Evolutionary conservation across 75 land plant genomes (phyloP), one percentile per base, ranked within the genome.

Genomic region (Gnetum montanum): DNA sequence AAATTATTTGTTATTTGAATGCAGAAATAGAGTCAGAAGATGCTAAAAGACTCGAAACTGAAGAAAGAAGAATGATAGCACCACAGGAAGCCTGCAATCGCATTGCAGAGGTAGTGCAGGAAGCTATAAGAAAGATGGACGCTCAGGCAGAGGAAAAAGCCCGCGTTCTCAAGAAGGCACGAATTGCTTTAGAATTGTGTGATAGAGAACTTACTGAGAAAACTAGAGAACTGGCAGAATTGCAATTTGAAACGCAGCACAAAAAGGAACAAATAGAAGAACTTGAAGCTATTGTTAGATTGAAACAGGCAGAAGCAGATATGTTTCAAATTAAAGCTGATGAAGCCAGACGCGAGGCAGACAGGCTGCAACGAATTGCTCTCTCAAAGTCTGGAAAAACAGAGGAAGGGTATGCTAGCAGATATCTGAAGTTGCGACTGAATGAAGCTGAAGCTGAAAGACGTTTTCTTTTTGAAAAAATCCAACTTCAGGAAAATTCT

Each of bases 371-470:
- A 41, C 68, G 82, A 12, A 87, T 91, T 63, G 80, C 82, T 7
- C 77, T 81, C 22, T 79, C 88, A 16, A 87, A 91, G 52, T 68
- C 93, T 26, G 93, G 87, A 50, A 87, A 91, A 51, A 72, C 86
- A 6, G 97, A 87, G 38, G 82, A 91, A 46, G 84, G 77, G 24
- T 91, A 87, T 73, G 93, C 93, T 3, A 84, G 81, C 68, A 83
- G 84, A 57, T 90, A 80, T 46, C 74, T 87, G 40, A 80, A 91
- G 62, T 75, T 70, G 3, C 69, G 93, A 0, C 54, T 91, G 43
- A 82, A 77, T 54, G 97, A 91, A 57, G 97, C 88, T n/a, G 88
- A 83, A 43, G 88, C 85, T 10, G 93, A 91, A 76, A 81, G 83
- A 49, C 88, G 90, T 44, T 81, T 65, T 60, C 67, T 91, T 12